Conservation (phyloP, 257 asterid species). For the Penstemon barbatus region DNA sequence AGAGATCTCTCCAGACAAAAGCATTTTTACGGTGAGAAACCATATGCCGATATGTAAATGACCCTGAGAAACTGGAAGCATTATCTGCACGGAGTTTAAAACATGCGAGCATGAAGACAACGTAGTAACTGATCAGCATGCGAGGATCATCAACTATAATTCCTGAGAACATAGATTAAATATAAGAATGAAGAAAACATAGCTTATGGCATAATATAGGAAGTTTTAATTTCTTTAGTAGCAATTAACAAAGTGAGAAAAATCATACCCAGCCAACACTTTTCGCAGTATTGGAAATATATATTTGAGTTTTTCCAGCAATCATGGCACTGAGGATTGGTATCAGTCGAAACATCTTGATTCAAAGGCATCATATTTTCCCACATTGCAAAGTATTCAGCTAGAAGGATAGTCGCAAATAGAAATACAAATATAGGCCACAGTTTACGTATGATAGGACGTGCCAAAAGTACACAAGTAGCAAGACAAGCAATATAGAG, state of each 20-base stretch:
- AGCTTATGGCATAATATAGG: neutral
- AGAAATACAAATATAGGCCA: constrained; percentile 82
- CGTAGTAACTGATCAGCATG: constrained; percentile 75
- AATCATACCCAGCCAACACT: constrained; percentile 92
- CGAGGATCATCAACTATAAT: constrained; percentile 93
- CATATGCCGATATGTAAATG: constrained; percentile 76
- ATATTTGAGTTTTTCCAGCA: constrained; percentile 80
- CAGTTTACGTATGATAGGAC: constrained; percentile 69
- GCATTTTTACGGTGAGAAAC: constrained; percentile 84
- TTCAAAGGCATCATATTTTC: constrained; percentile 52
- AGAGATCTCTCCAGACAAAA: constrained; percentile 91
- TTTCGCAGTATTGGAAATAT: constrained; percentile 58
- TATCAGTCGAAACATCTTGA: constrained; percentile 35
- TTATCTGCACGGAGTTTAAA: constrained; percentile 90
- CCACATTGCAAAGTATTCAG: constrained; percentile 91
- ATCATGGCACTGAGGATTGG: constrained; percentile 68
- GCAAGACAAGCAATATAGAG: constrained; percentile 78
- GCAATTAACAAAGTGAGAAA: constrained; percentile 26
- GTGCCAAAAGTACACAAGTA: constrained; percentile 78
- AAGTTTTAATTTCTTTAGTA: neutral
- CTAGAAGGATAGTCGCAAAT: constrained; percentile 76
- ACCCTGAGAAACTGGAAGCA: constrained; percentile 70
- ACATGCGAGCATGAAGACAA: constrained; percentile 89
- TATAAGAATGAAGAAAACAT: constrained; percentile 18
- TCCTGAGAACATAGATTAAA: constrained; percentile 46